These are phyloP conservation scores for Acanthamoeba castellanii DNA, from an alignment of 208 protist species.

Conservation along the genomic window DNA sequence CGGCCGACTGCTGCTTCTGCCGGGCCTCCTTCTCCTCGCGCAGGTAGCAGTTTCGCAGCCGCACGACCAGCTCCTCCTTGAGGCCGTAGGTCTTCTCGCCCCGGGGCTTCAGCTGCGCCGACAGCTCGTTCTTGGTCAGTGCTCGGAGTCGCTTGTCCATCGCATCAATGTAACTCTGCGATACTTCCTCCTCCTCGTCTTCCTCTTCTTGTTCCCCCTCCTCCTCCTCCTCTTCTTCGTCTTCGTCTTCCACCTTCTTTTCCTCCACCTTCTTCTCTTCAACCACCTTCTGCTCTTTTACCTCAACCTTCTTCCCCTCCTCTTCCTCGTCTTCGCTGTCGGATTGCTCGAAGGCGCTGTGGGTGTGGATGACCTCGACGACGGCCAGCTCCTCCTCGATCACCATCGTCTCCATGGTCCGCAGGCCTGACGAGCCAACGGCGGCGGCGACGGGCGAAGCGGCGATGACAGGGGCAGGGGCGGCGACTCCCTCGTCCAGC, in stretches of 20 bases:
- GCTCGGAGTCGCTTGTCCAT: slow-evolving; percentile 6
- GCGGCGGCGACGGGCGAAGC: neutral
- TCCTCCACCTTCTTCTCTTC: neutral
- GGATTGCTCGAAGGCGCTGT: neutral
- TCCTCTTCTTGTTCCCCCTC: neutral
- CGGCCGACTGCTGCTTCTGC: neutral
- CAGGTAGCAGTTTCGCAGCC: neutral
- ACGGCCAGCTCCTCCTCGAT: slow-evolving; percentile 12
- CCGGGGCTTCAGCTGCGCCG: neutral
- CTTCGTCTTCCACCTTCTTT: neutral
- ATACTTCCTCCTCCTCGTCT: neutral
- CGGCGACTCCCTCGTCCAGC: slow-evolving; percentile 12
- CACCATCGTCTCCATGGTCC: slow-evolving; percentile 11
- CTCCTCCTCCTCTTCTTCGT: neutral
- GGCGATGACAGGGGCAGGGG: neutral
- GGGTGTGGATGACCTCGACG: neutral
- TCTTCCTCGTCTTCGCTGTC: neutral
- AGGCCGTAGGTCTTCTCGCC: slow-evolving; percentile 17
- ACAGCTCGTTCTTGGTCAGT: slow-evolving; percentile 37
- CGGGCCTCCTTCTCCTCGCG: neutral
- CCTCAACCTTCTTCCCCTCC: neutral
- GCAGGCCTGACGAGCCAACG: neutral
- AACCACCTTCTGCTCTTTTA: neutral
- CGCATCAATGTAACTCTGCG: neutral
- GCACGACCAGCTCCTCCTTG: slow-evolving; percentile 43